phyloP scores from a whole-genome alignment of 768 basidiomycete species.

The Boletus reticulatus region DNA sequence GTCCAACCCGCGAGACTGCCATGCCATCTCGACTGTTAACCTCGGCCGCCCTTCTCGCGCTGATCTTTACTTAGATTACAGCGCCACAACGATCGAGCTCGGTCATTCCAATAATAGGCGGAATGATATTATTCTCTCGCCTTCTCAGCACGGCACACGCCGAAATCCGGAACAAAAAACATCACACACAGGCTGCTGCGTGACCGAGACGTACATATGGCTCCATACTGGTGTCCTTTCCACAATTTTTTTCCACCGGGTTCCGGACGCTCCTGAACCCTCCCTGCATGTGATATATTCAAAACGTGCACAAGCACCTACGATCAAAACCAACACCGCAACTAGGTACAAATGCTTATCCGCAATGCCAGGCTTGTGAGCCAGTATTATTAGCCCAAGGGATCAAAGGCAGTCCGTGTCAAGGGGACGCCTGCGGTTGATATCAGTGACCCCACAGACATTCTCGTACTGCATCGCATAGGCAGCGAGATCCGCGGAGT shows the following conservation, averaged over 20 bases:
- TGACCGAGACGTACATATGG: not conserved
- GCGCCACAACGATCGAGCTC: slow-evolving; percentile 14
- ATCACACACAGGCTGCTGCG: not conserved
- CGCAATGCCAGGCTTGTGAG: not conserved
- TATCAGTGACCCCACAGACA: slow-evolving; percentile 6
- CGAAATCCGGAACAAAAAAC: slow-evolving; percentile 12
- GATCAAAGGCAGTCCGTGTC: slow-evolving; percentile 9
- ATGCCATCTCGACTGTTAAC: not conserved
- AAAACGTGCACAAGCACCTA: not conserved
- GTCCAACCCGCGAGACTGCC: slow-evolving; percentile 1
- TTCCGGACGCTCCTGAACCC: slow-evolving; percentile 1
- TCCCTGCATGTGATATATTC: slow-evolving; percentile 7
- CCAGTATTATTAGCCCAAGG: slow-evolving; percentile 10
- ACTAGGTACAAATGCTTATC: slow-evolving; percentile 5
- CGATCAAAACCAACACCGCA: not conserved
- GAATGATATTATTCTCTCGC: not conserved
- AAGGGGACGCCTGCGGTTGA: not conserved
- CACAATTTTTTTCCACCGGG: not conserved
- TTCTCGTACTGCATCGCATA: slow-evolving; percentile 10
- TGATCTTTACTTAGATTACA: slow-evolving; percentile 13
- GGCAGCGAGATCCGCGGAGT: slow-evolving; percentile 21
- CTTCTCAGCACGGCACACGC: slow-evolving; percentile 7
- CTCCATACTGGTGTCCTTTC: not conserved
- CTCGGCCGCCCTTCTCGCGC: slow-evolving; percentile 7
- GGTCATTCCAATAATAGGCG: slow-evolving; percentile 10